phyloP scores from a whole-genome alignment of 352 stramenopile genomes.

The Blastocystis sp. region DNA sequence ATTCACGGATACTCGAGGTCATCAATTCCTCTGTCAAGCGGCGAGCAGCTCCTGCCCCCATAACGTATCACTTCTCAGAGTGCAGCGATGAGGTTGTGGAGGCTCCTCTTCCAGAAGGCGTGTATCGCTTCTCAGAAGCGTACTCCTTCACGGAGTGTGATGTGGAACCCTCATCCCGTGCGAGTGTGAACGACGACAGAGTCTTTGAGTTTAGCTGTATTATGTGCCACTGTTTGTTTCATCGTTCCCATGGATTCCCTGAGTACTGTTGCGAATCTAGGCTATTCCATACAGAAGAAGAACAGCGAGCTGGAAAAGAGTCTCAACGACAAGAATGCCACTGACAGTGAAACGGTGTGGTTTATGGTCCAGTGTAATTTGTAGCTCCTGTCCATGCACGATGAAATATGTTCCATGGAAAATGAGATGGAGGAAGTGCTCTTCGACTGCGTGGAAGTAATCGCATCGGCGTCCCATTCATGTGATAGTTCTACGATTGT shows the following conservation, averaged over 20 bases:
- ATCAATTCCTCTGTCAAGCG: not conserved
- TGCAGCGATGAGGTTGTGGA: not conserved
- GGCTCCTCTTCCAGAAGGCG: not conserved
- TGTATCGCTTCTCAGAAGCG: not conserved
- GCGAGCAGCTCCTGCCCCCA: not conserved
- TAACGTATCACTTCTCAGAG: not conserved
- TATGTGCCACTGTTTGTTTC: not conserved
- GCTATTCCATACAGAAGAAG: not conserved
- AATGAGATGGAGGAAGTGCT: slow-evolving; percentile 63
- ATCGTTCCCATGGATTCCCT: slow-evolving; percentile 25
- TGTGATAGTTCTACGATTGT: slow-evolving; percentile 43
- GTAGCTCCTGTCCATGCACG: slow-evolving; percentile 7
- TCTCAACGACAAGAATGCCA: not conserved
- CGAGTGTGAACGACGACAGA: too few species aligned
- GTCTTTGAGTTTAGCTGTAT: too few species aligned
- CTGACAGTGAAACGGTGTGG: not conserved
- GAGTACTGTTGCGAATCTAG: slow-evolving; percentile 21
- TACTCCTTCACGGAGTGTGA: not conserved
- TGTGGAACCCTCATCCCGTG: not conserved
- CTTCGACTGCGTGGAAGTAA: slow-evolving; percentile 41
- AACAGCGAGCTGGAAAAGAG: not conserved
- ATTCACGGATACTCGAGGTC: not conserved
- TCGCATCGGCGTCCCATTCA: not conserved
- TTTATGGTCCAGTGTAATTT: not conserved
- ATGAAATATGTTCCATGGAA: slow-evolving; percentile 11